These are phyloP conservation scores for Trametes sp. DNA, from an alignment of 1,284 basidiomycete genomes.

Conservation along the genomic window DNA sequence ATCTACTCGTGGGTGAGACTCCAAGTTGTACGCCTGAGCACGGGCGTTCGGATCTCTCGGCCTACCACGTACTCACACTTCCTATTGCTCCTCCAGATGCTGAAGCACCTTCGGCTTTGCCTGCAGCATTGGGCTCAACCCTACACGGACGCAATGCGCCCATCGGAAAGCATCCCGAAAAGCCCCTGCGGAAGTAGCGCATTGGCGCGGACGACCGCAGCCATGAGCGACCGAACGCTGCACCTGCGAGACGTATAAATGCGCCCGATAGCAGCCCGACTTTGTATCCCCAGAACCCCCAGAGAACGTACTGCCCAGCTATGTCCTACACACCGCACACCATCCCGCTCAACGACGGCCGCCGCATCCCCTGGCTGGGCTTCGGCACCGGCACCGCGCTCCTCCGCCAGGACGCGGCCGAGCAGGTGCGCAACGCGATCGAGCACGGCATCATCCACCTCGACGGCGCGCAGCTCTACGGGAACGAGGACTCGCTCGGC, in stretches of 20 bases:
- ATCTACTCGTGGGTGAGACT: too few species aligned
- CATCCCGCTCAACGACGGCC: slow-evolving; percentile 49
- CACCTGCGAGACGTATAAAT: not conserved
- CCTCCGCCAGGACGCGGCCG: slow-evolving; percentile 57
- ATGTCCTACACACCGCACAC: not conserved
- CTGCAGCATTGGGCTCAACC: too few species aligned
- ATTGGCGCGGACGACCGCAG: not conserved
- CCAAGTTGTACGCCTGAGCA: too few species aligned
- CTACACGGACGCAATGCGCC: not conserved
- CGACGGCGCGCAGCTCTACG: slow-evolving; percentile 74
- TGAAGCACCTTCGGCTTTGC: too few species aligned
- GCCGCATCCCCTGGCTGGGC: slow-evolving; percentile 63
- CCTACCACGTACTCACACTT: too few species aligned
- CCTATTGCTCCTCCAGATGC: too few species aligned
- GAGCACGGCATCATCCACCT: slow-evolving; percentile 70
- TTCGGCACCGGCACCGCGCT: slow-evolving; percentile 76
- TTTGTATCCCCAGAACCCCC: not conserved
- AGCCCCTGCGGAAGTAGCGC: not conserved
- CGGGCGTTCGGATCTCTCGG: too few species aligned
- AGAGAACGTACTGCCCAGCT: not conserved
- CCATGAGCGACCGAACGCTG: not conserved
- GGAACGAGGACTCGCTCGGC: slow-evolving; percentile 67
- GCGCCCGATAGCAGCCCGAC: not conserved
- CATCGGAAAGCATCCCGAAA: not conserved
- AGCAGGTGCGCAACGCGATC: slow-evolving; percentile 61